These are phyloP conservation scores for Suillus clintonianus DNA, from an alignment of 768 basidiomycete species.

Conservation along the genomic window DNA sequence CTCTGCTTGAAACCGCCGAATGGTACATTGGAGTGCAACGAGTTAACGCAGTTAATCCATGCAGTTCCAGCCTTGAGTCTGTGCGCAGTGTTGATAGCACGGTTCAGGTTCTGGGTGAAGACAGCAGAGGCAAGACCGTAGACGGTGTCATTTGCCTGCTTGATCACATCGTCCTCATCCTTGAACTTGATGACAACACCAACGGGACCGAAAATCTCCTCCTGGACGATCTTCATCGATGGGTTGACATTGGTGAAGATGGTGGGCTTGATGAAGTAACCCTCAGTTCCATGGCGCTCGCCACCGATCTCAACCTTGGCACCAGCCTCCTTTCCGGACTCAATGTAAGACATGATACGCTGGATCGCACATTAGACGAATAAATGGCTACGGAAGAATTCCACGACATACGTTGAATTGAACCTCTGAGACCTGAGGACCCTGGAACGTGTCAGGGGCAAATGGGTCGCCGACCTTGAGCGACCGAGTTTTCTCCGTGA, in stretches of 20 bases:
- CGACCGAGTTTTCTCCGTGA: conserved; percentile 53
- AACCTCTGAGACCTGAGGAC: conserved; percentile 75
- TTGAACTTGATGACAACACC: conserved; percentile 77
- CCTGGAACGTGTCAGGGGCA: conserved; percentile 57
- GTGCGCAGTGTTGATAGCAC: conserved; percentile 73
- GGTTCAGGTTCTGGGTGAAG: conserved; percentile 77
- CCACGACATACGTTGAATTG: conserved; percentile 64
- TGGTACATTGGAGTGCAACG: conserved; percentile 47
- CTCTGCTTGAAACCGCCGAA: conserved; percentile 89
- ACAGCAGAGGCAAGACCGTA: conserved; percentile 91
- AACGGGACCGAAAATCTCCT: conserved; percentile 84
- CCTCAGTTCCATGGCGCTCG: conserved; percentile 53
- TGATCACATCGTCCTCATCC: conserved; percentile 63
- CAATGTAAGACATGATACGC: conserved; percentile 79
- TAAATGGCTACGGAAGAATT: background rate
- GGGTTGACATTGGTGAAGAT: conserved; percentile 67
- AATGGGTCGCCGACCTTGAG: conserved; percentile 79
- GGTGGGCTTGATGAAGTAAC: conserved; percentile 76
- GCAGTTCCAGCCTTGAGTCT: conserved; percentile 79
- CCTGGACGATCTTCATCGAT: conserved; percentile 74
- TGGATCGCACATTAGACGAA: conserved; percentile 21
- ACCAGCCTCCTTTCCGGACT: conserved; percentile 71
- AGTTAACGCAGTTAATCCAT: conserved; percentile 53
- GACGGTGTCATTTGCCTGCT: conserved; percentile 79
- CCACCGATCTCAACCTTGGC: conserved; percentile 71